Percentiles rank a stretch among this genome's conserved stretches.
These are phyloP conservation scores for Herpotrichia juniperi DNA, from an alignment of 2,329 filamentous ascomycete species.

Conservation along the genomic window DNA sequence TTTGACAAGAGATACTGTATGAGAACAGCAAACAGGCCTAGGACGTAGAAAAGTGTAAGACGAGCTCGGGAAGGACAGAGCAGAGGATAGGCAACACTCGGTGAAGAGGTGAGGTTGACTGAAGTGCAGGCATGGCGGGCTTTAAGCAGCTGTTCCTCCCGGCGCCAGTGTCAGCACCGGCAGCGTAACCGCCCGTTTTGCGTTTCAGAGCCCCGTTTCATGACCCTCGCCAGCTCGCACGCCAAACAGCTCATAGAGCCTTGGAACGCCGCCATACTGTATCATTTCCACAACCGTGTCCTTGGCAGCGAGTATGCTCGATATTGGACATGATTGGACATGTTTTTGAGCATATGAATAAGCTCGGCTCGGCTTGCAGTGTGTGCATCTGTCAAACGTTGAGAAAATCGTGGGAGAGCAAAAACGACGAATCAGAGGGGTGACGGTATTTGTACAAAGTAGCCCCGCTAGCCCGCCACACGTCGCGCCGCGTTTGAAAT, in stretches of 20 bases:
- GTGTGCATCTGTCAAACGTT: background rate
- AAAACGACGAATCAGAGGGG: background rate
- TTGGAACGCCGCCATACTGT: background rate
- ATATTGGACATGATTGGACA: background rate
- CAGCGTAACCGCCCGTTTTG: conserved; percentile 40
- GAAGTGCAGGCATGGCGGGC: conserved; percentile 4
- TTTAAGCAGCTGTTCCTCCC: conserved; percentile 9
- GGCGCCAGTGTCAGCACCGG: conserved; percentile 30
- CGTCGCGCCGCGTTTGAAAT: background rate
- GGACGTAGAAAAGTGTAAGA: background rate
- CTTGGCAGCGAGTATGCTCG: conserved; percentile 5
- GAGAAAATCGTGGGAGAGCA: background rate
- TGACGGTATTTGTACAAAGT: background rate
- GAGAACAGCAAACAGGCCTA: background rate
- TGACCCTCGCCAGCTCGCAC: conserved; percentile 43
- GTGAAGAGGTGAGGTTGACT: conserved; percentile 8
- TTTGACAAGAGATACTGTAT: background rate
- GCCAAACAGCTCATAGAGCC: conserved; percentile 19
- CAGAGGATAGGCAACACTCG: background rate
- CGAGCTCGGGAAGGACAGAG: conserved; percentile 1
- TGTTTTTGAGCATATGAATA: background rate
- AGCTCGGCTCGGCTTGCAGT: background rate
- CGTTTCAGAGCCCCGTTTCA: conserved; percentile 46
- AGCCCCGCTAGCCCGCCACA: background rate
- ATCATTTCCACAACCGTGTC: conserved; percentile 3